phyloP scores from a whole-genome alignment of 768 basidiomycete species.

The Rhodosporidiobolus sp. region DNA sequence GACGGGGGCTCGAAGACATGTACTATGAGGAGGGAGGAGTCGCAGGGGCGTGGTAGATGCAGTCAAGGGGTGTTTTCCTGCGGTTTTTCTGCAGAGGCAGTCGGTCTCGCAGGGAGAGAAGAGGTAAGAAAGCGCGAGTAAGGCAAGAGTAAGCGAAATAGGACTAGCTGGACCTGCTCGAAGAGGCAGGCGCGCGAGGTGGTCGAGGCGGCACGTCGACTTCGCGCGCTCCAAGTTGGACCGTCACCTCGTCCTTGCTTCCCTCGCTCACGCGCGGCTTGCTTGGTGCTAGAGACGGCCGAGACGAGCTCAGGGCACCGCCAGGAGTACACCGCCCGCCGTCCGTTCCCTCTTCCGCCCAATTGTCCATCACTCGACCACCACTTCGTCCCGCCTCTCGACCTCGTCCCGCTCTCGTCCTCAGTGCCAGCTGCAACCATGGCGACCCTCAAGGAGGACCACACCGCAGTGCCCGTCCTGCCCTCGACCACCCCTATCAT shows the following conservation, averaged over 20 bases:
- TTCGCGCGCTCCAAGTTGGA: neutral
- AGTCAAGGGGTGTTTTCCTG: too few relatives aligned
- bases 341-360: neutral
- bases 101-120: too few relatives aligned
- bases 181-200: too few relatives aligned
- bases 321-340: neutral
- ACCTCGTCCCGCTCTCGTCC: neutral
- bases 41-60: constrained; percentile 1
- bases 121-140: too few relatives aligned
- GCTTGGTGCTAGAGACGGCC: too few relatives aligned
- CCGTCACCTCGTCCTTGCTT: neutral
- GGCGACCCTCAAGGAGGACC: neutral
- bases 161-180: too few relatives aligned
- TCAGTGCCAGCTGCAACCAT: neutral
- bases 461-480: constrained; percentile 3
- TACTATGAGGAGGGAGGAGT: constrained; percentile 16
- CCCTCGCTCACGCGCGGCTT: neutral
- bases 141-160: too few relatives aligned
- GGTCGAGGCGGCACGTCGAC: neutral
- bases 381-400: neutral
- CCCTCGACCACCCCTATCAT: constrained; percentile 12
- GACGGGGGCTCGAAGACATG: constrained; percentile 32
- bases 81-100: too few relatives aligned
- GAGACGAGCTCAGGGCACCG: neutral
- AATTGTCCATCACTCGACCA: neutral